Evolutionary conservation across 108 stramenopile genomes (phyloP).

Genomic region (Pseudonitzschia delicatissima): DNA sequence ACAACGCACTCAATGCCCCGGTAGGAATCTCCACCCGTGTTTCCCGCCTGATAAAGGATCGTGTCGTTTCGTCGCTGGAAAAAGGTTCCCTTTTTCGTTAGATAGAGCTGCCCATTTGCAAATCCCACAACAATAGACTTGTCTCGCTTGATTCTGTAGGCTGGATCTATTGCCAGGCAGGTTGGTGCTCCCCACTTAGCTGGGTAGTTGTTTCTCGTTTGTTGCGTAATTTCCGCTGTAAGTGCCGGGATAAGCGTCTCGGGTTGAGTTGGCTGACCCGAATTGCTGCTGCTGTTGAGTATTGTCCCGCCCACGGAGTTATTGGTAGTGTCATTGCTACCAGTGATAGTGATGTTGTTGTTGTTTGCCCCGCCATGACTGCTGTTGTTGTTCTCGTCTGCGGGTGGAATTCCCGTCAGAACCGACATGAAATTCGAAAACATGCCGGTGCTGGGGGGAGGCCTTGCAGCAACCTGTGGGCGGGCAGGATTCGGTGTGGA

Average conservation of each 20-base stretch:
- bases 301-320: neutral
- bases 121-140: constrained; percentile 71
- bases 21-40: constrained; percentile 5
- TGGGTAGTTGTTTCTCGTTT: constrained; percentile 41
- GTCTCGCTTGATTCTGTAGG: constrained; percentile 45
- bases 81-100: constrained; percentile 59
- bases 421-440: constrained; percentile 46
- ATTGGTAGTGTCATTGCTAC: neutral
- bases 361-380: neutral
- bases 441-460: constrained; percentile 11
- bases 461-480: neutral
- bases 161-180: constrained; percentile 68
- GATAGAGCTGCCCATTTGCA: constrained; percentile 55
- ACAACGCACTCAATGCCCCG: constrained; percentile 63
- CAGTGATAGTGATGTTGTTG: neutral
- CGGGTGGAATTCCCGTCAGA: constrained; percentile 27
- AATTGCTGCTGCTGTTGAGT: neutral
- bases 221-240: constrained; percentile 22
- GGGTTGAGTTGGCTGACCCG: neutral
- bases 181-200: constrained; percentile 43
- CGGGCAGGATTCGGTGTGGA: neutral
- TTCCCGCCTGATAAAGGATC: constrained; percentile 44
- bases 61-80: constrained; percentile 54
- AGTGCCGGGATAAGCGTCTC: constrained; percentile 7
- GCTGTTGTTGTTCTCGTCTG: constrained; percentile 8